Evolutionary conservation across 78 protist genomes (phyloP), one percentile per base, ranked within the genome.

Genomic region (Speleostelium caveatum): DNA sequence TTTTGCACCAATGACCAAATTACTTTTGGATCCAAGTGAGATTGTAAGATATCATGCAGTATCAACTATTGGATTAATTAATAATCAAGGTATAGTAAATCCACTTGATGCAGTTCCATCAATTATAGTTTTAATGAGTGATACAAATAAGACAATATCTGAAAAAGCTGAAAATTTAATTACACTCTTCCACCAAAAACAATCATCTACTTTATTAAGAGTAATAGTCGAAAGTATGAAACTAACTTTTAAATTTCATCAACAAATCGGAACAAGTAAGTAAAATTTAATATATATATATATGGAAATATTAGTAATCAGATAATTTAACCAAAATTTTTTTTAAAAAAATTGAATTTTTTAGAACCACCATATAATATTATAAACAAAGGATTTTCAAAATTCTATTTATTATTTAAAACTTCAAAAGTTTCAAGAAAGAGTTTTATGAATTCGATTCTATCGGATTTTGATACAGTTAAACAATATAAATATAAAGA

Each of bases 401-500:
- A 69, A 60, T 83, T 83, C 42, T 83, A 83, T 83, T 71, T 69
- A 60, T 42, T 83, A 36, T 83, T 83, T 59, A 83, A 74, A 59
- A 41, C 3, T 42, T 33, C 75, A 22, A 83, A 83, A 59, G 32
- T 22, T 22, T 41, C 28, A 28, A 67, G 91, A 83, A 83, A 59
- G 0, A 71, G 36, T 6, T 83, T 83, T 45, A 30, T 83, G n/a
- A 24, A 73, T 7, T 35, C 51, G 1, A 67, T 83, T n/a, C 36
- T 60, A 63, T 42, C 77, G 38, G 51, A 67, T 3, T 83, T 83
- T 60, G 91, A 83, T 22, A 28, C 56, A 22, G 26, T 65, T 24
- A 67, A 36, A 41, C 45, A 73, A 1, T 83, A 59, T 42, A 39
- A 42, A 14, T 69, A 83, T n/a, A 83, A 60, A 26, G 68, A 69